A percentile compares a stretch with the other conserved stretches of the same genome.
These are phyloP conservation scores for Yamadazyma jaroonii DNA, from an alignment of 1,139 yeast genomes.

Conservation along the genomic window DNA sequence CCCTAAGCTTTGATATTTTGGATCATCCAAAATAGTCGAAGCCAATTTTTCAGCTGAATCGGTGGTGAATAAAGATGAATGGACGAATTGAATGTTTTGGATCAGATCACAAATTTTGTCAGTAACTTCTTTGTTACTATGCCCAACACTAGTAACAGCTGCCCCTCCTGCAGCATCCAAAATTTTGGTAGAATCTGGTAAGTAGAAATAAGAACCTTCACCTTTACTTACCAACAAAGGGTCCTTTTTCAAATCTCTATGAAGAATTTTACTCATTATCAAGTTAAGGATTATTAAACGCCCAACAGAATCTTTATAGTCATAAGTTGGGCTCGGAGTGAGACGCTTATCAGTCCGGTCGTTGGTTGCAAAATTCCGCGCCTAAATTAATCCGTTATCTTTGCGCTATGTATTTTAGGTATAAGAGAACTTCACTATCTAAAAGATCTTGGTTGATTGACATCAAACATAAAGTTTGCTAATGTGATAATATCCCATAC, in stretches of 20 bases:
- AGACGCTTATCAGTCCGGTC: too few species aligned
- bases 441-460: conserved; percentile 6
- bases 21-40: conserved; percentile 34
- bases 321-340: too few species aligned
- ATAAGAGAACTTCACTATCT: background rate
- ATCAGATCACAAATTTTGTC: conserved; percentile 47
- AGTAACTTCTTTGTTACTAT: conserved; percentile 48
- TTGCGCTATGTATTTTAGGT: background rate
- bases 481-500: conserved; percentile 24
- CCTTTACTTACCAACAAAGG: background rate
- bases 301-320: too few species aligned
- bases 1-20: conserved; percentile 46
- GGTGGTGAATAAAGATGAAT: conserved; percentile 38
- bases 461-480: conserved; percentile 12
- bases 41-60: conserved; percentile 46
- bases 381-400: too few species aligned
- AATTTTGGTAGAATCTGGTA: conserved; percentile 14
- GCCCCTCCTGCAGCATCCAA: conserved; percentile 62
- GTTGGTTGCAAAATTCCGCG: too few species aligned
- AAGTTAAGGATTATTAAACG: too few species aligned
- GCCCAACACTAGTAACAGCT: conserved; percentile 58
- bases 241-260: background rate
- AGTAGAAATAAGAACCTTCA: conserved; percentile 1
- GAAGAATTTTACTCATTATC: background rate
- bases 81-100: conserved; percentile 38